phyloP scores from a whole-genome alignment of 2,329 filamentous ascomycete species.

The Xylaria hypoxylon region DNA sequence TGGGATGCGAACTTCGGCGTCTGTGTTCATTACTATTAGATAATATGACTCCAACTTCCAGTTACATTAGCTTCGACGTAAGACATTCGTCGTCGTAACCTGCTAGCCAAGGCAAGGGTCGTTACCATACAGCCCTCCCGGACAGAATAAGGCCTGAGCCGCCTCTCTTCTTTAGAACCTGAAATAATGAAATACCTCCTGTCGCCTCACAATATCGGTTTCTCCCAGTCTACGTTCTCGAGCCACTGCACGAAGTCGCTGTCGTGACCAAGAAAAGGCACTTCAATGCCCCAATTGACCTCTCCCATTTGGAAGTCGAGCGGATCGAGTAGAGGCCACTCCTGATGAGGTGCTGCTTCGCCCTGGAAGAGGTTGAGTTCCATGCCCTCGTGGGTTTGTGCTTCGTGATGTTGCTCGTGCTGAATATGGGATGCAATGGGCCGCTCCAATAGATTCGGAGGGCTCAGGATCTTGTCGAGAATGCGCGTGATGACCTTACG shows the following conservation, averaged over 20 bases:
- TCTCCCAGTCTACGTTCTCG: conserved; percentile 52
- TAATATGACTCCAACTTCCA: not conserved
- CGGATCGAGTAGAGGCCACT: conserved; percentile 40
- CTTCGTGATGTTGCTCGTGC: conserved; percentile 33
- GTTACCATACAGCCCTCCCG: not conserved
- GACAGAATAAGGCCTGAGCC: not conserved
- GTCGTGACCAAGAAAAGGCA: conserved; percentile 49
- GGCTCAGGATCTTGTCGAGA: conserved; percentile 52
- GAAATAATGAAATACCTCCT: not conserved
- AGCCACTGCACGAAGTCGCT: conserved; percentile 53
- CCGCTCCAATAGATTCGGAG: conserved; percentile 40
- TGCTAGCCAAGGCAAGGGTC: not conserved
- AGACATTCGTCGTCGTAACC: not conserved
- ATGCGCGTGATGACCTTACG: conserved; percentile 52
- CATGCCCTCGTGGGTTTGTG: conserved; percentile 33
- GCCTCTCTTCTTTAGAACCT: not conserved
- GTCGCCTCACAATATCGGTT: conserved; percentile 32
- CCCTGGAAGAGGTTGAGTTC: conserved; percentile 34
- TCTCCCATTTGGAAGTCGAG: conserved; percentile 44
- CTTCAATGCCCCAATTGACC: conserved; percentile 47
- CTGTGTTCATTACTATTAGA: conserved; percentile 22
- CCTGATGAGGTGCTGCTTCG: conserved; percentile 37
- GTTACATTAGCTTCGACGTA: not conserved
- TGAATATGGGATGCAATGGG: conserved; percentile 29
- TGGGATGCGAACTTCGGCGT: not conserved